Evolutionary conservation across 2,329 filamentous ascomycete species (phyloP), one percentile per base, ranked within the genome.

Genomic region (Aspergillus sp.): DNA sequence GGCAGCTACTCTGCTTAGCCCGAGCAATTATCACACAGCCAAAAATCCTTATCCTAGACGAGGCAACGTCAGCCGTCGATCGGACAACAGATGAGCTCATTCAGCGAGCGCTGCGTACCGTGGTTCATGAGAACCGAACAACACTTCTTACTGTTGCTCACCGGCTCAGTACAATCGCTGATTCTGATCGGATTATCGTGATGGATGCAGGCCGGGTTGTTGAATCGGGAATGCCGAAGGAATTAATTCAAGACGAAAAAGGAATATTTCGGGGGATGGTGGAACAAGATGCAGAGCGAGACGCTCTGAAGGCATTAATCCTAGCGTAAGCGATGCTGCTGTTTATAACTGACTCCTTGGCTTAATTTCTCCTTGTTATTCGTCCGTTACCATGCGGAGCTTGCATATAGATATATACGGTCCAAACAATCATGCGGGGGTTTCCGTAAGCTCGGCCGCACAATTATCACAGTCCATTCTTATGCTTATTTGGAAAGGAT

Each of bases 41-140:
- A 5, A 84, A 85, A 60, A 81, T 90, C 58, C 84, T 90, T 78
- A 81, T 90, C 2, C 77, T 90, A 1, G 86, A 90, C 62, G 86
- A 90, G 69, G 86, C 86, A 1, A 90, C 86, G 0, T 83, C 80
- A 4, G 85, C 86, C 0, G 85, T 90, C 3, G 86, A 89, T 65
- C 87, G 88, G 82, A 73, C 76, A 30, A 89, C 86, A 0, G 86
- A 90, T 64, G 72, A 76, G 2, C 75, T 87, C 20, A 89, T 89
- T 59, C 85, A 89, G 69, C 77, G 81, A 9, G 81, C 77, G 48
- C 88, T 89, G 57, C 75, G 84, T 22, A 82, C 85, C 60, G 83
- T 87, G 63, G 87, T 88, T 22, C n/a, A 7, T 7, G 53, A 57
- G 35, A 80, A 80, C 54, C 3, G 25, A 27, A 79, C 78, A 39